phyloP scores from a whole-genome alignment of 108 stramenopile genomes.

The Nitzschia inconspicua region DNA sequence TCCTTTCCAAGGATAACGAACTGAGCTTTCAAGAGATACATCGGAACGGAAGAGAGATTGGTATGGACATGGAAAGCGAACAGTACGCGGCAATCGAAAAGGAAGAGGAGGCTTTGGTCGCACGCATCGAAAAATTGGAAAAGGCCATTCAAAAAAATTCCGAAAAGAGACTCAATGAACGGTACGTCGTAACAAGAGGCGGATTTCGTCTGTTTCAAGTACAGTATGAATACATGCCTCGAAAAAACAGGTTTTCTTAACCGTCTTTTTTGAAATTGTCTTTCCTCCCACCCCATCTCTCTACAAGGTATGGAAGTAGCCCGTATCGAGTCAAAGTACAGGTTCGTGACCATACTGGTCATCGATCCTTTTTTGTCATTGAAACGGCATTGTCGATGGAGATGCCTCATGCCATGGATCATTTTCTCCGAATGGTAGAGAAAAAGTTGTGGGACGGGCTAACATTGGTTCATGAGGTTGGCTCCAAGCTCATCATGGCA shows the following conservation, averaged over 20 bases:
- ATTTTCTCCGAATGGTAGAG: conserved; percentile 45
- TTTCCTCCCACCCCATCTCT: neutral
- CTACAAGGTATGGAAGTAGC: conserved; percentile 14
- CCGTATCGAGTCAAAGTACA: conserved; percentile 25
- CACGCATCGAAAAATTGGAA: conserved; percentile 13
- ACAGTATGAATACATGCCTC: too few relatives aligned
- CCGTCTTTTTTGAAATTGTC: neutral
- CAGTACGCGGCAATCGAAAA: conserved; percentile 14
- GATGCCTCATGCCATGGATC: conserved; percentile 47
- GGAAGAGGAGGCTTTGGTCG: conserved; percentile 9
- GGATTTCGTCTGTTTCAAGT: neutral
- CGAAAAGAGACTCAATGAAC: neutral
- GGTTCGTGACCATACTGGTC: conserved; percentile 7
- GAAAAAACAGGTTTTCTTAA: neutral
- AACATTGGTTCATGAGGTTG: conserved; percentile 24
- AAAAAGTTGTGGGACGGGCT: conserved; percentile 43
- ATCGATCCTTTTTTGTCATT: conserved; percentile 10
- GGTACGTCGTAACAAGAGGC: neutral
- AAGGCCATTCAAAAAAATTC: conserved; percentile 16
- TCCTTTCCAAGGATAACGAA: conserved; percentile 8
- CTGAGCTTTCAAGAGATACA: conserved; percentile 3
- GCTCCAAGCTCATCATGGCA: conserved; percentile 10
- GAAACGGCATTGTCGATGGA: conserved; percentile 24
- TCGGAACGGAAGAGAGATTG: neutral
- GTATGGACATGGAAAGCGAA: conserved; percentile 7